Evolutionary conservation across 345 rosid genomes (phyloP), one percentile per base, ranked within the genome.

Genomic region (Pistacia vera): DNA sequence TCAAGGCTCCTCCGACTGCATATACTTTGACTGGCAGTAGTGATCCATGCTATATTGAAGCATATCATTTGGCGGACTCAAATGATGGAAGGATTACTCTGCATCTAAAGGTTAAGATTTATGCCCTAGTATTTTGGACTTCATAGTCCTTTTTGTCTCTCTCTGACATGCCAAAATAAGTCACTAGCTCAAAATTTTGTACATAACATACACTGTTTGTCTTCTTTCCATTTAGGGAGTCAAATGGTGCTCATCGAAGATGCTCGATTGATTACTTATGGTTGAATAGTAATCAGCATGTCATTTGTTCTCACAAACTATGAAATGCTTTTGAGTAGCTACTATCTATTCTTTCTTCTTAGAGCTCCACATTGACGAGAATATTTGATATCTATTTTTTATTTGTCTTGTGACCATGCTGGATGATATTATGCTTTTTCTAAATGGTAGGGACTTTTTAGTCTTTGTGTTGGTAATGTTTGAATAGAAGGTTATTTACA

Each of bases 31-130:
- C 89, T 77, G 99, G 99, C 48, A 90, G 99, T 75, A 93, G 98
- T 80, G 99, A 93, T 87, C 99, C 99, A 36, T 96, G 98, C 93
- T 91, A 89, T 81, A 83, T 96, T 79, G 98, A 93, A 84, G 97
- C 92, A 73, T 92, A 93, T 85, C 98, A 96, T 85, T 86, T 96
- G 89, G 97, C 99, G 48, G 99, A 93, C 81, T 87, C 98, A 1
- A 87, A 94, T 80, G 98, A 96, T 83, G 99, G 99, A 71, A 93
- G 89, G 86, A 90, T 96, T 81, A 93, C 91, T 62, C 84, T 96
- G 74, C 97, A 96, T 80, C 82, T 95, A 66, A 93, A 95, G 98
- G 99, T 96, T 70, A 55, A 70, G 70, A 49, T 71, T 52, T 70
- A 61, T 48, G 70, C 0, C 5, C n/a, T 48, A 8, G 3, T 78